Evolutionary conservation across 2,329 filamentous ascomycete species (phyloP).

Genomic region (Venturia carpophila): DNA sequence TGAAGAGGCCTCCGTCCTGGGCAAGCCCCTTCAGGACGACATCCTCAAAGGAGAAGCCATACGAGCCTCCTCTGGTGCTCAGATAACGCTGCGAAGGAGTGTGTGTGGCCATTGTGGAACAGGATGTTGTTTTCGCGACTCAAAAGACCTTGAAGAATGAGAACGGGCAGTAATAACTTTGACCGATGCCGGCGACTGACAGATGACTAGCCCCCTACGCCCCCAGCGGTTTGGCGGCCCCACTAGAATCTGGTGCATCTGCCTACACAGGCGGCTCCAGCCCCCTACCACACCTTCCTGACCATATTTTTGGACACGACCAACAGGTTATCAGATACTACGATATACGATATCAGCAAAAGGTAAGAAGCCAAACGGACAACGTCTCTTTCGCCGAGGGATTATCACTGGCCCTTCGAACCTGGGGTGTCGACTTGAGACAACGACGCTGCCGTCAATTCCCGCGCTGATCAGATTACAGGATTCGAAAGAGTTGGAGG

Average conservation of each 20-base stretch:
- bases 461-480: not conserved
- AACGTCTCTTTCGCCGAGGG: not conserved
- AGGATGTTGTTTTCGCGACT: not conserved
- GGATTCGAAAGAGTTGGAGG: not conserved
- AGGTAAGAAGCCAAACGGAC: not conserved
- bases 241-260: not conserved
- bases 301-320: not conserved
- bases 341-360: not conserved
- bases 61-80: conserved; percentile 55
- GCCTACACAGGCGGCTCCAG: too few relatives aligned
- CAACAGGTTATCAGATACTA: not conserved
- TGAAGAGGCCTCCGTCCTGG: conserved; percentile 78
- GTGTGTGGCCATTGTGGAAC: conserved; percentile 35
- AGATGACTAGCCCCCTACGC: not conserved
- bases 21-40: conserved; percentile 86
- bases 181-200: not conserved
- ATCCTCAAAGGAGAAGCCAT: conserved; percentile 76
- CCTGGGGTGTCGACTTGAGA: not conserved
- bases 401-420: not conserved
- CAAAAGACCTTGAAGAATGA: not conserved
- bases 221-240: not conserved
- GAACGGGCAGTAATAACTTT: not conserved
- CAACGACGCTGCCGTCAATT: not conserved
- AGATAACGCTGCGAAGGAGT: conserved; percentile 54
- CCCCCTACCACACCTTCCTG: too few relatives aligned